Conservation (phyloP, 306 rosid species). For the Acacia acuminata region DNA sequence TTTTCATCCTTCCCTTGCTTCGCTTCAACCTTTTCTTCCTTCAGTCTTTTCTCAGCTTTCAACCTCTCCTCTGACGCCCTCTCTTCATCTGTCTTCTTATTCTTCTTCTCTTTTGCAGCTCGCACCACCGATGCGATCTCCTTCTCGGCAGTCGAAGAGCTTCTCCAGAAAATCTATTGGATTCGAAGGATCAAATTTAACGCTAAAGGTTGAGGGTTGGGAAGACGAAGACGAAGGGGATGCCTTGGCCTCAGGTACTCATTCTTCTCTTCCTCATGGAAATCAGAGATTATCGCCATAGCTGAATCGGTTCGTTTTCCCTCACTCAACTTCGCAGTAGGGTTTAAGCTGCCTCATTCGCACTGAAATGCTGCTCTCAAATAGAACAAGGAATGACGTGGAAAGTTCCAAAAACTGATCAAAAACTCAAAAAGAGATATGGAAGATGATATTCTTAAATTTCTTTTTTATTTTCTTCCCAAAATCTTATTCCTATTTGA, state of each 20-base stretch:
- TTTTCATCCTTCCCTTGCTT: constrained; percentile 1
- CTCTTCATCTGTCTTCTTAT: constrained; percentile 32
- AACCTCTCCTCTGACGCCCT: no score
- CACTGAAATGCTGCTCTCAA: background rate
- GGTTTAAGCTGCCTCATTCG: background rate
- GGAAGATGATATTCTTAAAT: no score
- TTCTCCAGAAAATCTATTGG: constrained; percentile 56
- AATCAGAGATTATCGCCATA: constrained; percentile 76
- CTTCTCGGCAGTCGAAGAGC: constrained; percentile 50
- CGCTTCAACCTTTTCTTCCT: constrained; percentile 1
- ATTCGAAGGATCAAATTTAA: constrained; percentile 51
- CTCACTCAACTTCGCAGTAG: background rate
- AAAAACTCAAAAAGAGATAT: background rate
- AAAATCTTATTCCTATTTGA: no score
- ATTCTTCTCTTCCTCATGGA: constrained; percentile 49
- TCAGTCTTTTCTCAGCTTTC: constrained; percentile 27
- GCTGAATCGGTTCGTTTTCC: background rate
- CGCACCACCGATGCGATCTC: constrained; percentile 42
- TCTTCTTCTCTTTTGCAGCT: constrained; percentile 32
- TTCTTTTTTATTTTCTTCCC: no score
- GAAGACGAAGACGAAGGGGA: constrained; percentile 18
- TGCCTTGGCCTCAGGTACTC: constrained; percentile 21
- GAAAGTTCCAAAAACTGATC: background rate
- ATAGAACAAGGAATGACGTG: background rate
- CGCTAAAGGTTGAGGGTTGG: constrained; percentile 39